phyloP scores from a whole-genome alignment of 2,329 filamentous ascomycete genomes.

The Neopestalotiopsis sp. region DNA sequence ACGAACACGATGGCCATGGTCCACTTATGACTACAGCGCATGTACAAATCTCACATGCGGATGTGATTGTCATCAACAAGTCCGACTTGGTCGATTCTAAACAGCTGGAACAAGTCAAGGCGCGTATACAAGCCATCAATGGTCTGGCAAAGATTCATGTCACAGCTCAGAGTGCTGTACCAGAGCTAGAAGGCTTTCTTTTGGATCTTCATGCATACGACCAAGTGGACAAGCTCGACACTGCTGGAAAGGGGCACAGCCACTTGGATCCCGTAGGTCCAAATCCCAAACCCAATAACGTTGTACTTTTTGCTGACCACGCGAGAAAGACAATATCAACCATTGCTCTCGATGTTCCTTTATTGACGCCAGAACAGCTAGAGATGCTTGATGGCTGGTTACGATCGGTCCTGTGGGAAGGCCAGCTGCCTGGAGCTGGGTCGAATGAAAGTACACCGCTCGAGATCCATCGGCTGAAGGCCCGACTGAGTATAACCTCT shows the following conservation, averaged over 20 bases:
- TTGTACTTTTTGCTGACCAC: not conserved
- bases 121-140: constrained; percentile 84
- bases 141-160: constrained; percentile 83
- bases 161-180: constrained; percentile 80
- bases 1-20: constrained; percentile 59
- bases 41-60: constrained; percentile 94
- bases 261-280: constrained; percentile 81
- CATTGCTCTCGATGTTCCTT: constrained; percentile 70
- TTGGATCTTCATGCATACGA: constrained; percentile 95
- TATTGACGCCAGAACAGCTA: constrained; percentile 63
- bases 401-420: constrained; percentile 83
- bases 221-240: constrained; percentile 74
- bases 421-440: constrained; percentile 56
- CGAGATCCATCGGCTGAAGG: constrained; percentile 89
- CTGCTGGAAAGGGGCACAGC: constrained; percentile 79
- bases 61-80: constrained; percentile 95
- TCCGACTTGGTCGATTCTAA: constrained; percentile 76
- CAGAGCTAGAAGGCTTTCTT: constrained; percentile 82
- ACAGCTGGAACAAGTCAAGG: constrained; percentile 72
- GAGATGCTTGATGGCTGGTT: constrained; percentile 79
- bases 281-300: not conserved
- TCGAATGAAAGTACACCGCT: constrained; percentile 50
- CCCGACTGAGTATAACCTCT: constrained; percentile 69
- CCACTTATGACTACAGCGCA: constrained; percentile 89
- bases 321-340: constrained; percentile 78